Base-by-base conservation (phyloP, 2,329 filamentous ascomycete genomes). In the Aspergillus luchuensis region DNA sequence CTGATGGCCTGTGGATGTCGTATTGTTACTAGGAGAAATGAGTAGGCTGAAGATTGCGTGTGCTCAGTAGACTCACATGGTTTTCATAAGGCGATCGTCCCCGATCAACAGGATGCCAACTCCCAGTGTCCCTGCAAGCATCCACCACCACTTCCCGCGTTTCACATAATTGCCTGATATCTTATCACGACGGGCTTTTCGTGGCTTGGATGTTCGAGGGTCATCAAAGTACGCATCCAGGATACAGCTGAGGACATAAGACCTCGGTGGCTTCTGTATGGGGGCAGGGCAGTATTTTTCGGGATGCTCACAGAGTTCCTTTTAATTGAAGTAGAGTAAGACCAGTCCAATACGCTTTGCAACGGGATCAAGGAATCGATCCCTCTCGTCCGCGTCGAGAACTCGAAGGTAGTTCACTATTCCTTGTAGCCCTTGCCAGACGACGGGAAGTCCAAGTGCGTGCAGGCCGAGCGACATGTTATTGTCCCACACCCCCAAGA, bases 391-490 rank as follows among this genome's bases (percentile, higher is more conserved):
- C 13, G 25, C 7, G 13, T 52, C 33, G 13, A 60, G 58, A 8
- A 56, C 25, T 39, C 38, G 45, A 13, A 60, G 25, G 23, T 57
- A 60, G 25, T 60, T 48, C 47, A 51, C 45, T 5, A 54, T 36
- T 45, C 45, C 52, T 39, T 57, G 15, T 48, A 60, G 56, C 25
- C 53, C 58, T 47, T 45, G 41, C 58, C 53, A 60, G 17, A 56
- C 13, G 23, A 38, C 19, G 23, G 58, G 58, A 33, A 60, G 58
- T 52, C 38, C 36, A 30, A 60, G 58, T 52, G 52, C 25, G 38
- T 60, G 58, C 38, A 47, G 47, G 47, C 30, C 39, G 5, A 51
- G 45, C 45, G 19, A 52, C 8, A 38, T 25, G 39, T 60, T 57
- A 1, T 19, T 57, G 23, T 60, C 17, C 58, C 48, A 60, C 19